Evolutionary conservation across 2,329 filamentous ascomycete genomes (phyloP).

Genomic region (Kalmusia sp.): DNA sequence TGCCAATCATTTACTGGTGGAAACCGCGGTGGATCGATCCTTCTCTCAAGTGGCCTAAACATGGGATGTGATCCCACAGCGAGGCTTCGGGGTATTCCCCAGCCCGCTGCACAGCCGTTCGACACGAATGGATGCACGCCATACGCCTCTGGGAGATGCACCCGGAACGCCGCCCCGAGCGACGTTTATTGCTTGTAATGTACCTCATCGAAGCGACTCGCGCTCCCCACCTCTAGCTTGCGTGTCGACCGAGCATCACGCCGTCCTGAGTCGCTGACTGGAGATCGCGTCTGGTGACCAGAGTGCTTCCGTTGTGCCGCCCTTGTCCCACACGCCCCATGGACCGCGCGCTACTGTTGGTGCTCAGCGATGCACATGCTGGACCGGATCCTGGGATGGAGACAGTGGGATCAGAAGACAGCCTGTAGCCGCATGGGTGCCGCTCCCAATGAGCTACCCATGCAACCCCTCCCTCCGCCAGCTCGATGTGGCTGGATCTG

Average conservation of each 20-base stretch:
- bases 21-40: background rate
- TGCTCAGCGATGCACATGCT: background rate
- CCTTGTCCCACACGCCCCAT: background rate
- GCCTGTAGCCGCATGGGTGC: too few species aligned
- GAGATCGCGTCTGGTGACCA: background rate
- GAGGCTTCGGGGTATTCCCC: background rate
- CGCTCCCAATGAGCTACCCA: too few species aligned
- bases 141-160: background rate
- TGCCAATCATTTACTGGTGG: background rate
- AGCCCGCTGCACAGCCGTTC: background rate
- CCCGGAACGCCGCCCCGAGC: background rate
- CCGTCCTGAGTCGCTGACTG: background rate
- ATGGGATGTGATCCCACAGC: too few species aligned
- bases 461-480: too few species aligned
- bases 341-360: background rate
- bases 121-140: background rate
- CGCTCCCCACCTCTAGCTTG: background rate
- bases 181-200: background rate
- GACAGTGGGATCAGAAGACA: background rate
- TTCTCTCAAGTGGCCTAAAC: background rate
- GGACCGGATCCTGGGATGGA: background rate
- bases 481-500: too few species aligned
- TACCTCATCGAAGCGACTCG: background rate
- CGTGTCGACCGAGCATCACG: background rate
- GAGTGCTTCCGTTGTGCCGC: background rate